Evolutionary conservation across 495 filamentous ascomycete species (phyloP).

Genomic region (Penicillium riverlandense): DNA sequence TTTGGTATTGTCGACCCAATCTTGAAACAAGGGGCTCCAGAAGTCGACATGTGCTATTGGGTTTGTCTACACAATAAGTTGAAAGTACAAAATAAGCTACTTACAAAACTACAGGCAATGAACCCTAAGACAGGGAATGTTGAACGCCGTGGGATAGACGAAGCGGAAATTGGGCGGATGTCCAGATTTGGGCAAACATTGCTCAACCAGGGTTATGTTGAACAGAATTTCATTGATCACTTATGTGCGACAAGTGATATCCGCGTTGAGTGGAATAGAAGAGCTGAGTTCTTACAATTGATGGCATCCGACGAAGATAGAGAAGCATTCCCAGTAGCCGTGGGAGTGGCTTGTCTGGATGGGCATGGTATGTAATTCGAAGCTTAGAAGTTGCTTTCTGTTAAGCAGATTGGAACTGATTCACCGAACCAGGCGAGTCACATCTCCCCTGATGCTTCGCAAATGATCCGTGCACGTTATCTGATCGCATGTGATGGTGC

Average conservation of each 20-base stretch:
- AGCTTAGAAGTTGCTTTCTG: not conserved
- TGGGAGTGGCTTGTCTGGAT: not conserved
- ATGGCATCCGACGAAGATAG: not conserved
- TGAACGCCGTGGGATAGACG: not conserved
- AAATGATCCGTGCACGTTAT: conserved; percentile 19
- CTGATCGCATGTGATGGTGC: conserved; percentile 21
- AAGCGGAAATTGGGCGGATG: not conserved
- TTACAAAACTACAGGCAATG: no score
- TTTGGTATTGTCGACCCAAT: no score
- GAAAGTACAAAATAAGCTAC: no score
- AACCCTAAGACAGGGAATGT: not conserved
- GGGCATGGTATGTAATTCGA: not conserved
- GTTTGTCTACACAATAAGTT: no score
- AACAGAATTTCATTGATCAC: conserved; percentile 8
- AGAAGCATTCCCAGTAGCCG: not conserved
- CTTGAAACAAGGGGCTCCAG: no score
- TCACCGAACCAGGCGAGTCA: not conserved
- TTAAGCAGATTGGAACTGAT: not conserved
- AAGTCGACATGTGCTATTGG: no score
- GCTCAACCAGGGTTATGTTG: conserved; percentile 11
- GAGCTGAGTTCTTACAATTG: not conserved
- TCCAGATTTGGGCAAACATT: conserved; percentile 7
- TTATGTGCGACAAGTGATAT: not conserved
- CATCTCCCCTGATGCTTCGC: not conserved
- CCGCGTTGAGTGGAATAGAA: conserved; percentile 1